phyloP scores from a whole-genome alignment of 2,329 filamentous ascomycete species.

The Chrysoporthe deuterocubensis region DNA sequence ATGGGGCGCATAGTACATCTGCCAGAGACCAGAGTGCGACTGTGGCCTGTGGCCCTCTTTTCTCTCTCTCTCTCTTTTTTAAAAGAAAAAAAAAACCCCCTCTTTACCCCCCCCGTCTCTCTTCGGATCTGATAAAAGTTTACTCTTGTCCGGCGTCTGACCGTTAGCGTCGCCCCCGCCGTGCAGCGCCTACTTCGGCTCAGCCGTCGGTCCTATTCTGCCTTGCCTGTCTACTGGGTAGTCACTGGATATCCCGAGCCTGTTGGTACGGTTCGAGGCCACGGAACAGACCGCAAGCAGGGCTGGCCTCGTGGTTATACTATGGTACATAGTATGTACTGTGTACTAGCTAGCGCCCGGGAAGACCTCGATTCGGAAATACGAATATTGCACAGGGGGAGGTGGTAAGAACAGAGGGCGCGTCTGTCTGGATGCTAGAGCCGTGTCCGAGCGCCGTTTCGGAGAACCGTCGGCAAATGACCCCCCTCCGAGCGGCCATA shows the following conservation, averaged over 20 bases:
- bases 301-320: not conserved
- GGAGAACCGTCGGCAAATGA: constrained; percentile 13
- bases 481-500: constrained; percentile 14
- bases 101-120: not conserved
- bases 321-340: not conserved
- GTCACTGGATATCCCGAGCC: not conserved
- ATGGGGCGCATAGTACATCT: constrained; percentile 7
- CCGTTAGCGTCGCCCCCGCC: not conserved
- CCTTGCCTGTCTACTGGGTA: not conserved
- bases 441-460: constrained; percentile 19
- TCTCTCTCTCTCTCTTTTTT: not conserved
- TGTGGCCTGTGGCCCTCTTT: constrained; percentile 11
- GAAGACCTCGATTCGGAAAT: not conserved
- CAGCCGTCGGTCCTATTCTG: constrained; percentile 1
- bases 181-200: not conserved
- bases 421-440: not conserved
- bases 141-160: not conserved
- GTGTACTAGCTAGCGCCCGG: not conserved
- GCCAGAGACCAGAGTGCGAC: constrained; percentile 8
- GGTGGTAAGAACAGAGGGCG: not conserved
- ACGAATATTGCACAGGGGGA: not conserved
- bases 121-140: constrained; percentile 27
- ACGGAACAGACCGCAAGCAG: not conserved
- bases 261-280: not conserved
- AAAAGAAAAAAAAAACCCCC: too few relatives aligned